These are phyloP conservation scores for Clitopilus passeckerianus DNA, from an alignment of 768 basidiomycete genomes.

Conservation along the genomic window DNA sequence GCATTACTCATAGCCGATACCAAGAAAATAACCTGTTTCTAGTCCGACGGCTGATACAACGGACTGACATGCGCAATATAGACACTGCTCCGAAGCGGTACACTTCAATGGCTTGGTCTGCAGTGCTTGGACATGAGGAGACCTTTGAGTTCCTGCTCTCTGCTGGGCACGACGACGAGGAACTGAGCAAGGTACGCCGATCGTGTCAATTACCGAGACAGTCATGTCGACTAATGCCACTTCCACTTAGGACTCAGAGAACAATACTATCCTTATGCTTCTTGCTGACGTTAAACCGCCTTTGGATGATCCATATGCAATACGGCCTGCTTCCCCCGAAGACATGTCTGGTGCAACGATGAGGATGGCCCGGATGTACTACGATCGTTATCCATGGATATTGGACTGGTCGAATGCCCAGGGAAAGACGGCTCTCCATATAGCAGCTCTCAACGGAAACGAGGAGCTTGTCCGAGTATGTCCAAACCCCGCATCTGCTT, in stretches of 20 bases:
- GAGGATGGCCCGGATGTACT: conserved; percentile 85
- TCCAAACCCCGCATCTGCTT: conserved; percentile 13
- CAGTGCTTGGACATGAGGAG: conserved; percentile 83
- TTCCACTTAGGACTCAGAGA: conserved; percentile 72
- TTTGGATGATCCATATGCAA: conserved; percentile 36
- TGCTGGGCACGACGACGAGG: conserved; percentile 89
- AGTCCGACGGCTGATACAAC: conserved; percentile 80
- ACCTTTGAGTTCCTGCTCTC: conserved; percentile 88
- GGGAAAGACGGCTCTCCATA: conserved; percentile 87
- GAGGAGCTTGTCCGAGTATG: conserved; percentile 82
- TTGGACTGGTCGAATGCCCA: conserved; percentile 91
- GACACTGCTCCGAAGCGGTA: conserved; percentile 71
- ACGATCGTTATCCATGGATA: conserved; percentile 80
- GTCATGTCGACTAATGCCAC: not conserved
- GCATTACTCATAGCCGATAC: conserved; percentile 3
- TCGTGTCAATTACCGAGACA: not conserved
- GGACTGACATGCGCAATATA: conserved; percentile 88
- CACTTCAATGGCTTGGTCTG: conserved; percentile 91
- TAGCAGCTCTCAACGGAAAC: conserved; percentile 85
- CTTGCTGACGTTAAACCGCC: conserved; percentile 78
- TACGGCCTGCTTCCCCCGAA: conserved; percentile 39
- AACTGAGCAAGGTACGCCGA: conserved; percentile 71
- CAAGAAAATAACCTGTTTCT: conserved; percentile 93
- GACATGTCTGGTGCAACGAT: conserved; percentile 70
- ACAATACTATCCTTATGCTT: conserved; percentile 89